phyloP scores from a whole-genome alignment of 805 yeast species.

The Isabelozyma heimii region DNA sequence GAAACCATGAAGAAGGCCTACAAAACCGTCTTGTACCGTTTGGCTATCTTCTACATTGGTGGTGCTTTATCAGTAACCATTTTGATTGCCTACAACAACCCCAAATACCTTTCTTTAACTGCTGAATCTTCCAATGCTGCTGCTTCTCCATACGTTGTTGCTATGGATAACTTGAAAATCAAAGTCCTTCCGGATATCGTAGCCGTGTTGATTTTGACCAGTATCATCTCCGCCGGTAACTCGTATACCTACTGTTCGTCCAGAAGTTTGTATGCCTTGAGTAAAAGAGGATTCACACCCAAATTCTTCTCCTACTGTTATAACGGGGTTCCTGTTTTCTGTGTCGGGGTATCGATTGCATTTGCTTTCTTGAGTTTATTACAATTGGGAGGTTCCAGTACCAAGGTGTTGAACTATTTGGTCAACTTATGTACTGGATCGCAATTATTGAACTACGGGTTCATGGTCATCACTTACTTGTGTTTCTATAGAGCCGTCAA shows the following conservation, averaged over 20 bases:
- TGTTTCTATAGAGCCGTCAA: conserved; percentile 40
- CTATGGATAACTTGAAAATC: conserved; percentile 62
- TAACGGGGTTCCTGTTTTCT: conserved; percentile 67
- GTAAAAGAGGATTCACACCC: conserved; percentile 74
- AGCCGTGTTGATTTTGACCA: conserved; percentile 69
- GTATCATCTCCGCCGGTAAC: conserved; percentile 83
- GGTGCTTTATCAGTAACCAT: conserved; percentile 43
- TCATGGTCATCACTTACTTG: conserved; percentile 42
- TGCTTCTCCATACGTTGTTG: conserved; percentile 29
- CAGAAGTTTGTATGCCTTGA: conserved; percentile 64
- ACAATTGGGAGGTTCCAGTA: conserved; percentile 25
- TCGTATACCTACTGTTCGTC: conserved; percentile 75
- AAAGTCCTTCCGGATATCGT: conserved; percentile 71
- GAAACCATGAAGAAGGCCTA: conserved; percentile 37
- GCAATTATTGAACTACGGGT: conserved; percentile 46
- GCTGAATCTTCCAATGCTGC: conserved; percentile 24
- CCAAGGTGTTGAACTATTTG: conserved; percentile 42
- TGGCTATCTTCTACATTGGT: conserved; percentile 44
- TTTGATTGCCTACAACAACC: conserved; percentile 34
- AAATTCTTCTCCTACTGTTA: conserved; percentile 55
- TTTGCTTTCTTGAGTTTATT: conserved; percentile 26
- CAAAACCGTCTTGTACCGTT: conserved; percentile 41
- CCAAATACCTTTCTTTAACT: conserved; percentile 15
- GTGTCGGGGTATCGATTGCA: conserved; percentile 37
- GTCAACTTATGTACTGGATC: conserved; percentile 47